Evolutionary conservation across 139 green algal genomes (phyloP).

Genomic region (Pseudopediastrum boryanum): DNA sequence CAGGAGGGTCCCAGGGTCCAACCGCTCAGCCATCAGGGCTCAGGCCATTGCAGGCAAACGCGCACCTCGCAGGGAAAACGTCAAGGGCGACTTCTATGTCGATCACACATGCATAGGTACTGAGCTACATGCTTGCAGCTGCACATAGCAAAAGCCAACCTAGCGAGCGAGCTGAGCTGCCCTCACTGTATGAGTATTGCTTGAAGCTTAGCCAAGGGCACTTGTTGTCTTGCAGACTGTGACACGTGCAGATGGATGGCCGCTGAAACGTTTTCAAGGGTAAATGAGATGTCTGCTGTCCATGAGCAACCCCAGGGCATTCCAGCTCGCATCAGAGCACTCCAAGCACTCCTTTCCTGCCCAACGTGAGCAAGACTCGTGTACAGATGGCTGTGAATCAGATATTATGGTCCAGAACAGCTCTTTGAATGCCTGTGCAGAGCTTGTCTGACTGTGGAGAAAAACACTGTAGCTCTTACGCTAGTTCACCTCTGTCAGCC

Average conservation of each 20-base stretch:
- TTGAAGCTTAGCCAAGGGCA: not conserved
- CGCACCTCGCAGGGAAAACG: constrained; percentile 53
- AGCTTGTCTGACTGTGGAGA: too few species aligned
- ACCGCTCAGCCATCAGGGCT: too few species aligned
- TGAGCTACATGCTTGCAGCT: not conserved
- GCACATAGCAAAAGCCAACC: not conserved
- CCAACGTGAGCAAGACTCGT: constrained; percentile 64
- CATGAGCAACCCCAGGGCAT: constrained; percentile 55
- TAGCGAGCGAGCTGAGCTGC: too few species aligned
- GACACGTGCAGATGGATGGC: constrained; percentile 83
- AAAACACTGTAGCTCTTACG: too few species aligned
- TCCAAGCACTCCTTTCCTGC: constrained; percentile 78
- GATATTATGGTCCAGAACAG: not conserved
- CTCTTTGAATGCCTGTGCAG: too few species aligned
- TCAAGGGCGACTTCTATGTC: constrained; percentile 66
- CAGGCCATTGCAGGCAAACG: too few species aligned
- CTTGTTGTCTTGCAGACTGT: constrained; percentile 30
- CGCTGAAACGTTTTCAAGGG: constrained; percentile 55
- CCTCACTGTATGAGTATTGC: too few species aligned
- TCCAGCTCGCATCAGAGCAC: constrained; percentile 47
- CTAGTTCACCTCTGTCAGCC: too few species aligned
- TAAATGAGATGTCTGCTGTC: constrained; percentile 58
- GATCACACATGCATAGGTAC: constrained; percentile 78
- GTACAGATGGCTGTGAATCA: not conserved
- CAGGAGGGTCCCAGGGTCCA: too few species aligned